Evolutionary conservation across 768 basidiomycete genomes (phyloP).

Genomic region (Udeniomyces megalosporus): DNA sequence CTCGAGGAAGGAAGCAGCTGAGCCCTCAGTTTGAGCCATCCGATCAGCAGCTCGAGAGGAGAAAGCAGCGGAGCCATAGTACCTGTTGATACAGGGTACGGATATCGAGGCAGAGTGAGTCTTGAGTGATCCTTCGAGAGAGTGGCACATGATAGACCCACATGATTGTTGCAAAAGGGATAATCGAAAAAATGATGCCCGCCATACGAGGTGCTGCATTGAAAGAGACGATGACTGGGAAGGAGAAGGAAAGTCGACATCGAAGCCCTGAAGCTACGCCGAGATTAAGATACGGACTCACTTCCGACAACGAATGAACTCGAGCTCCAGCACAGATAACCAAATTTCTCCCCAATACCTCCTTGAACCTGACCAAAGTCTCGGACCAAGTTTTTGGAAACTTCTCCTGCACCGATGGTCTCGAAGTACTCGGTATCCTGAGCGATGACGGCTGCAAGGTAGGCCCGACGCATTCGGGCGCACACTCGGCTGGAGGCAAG

Average conservation of each 20-base stretch:
- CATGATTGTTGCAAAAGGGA: conserved; percentile 9
- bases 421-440: conserved; percentile 17
- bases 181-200: conserved; percentile 16
- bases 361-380: conserved; percentile 14
- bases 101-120: no score
- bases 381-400: conserved; percentile 2
- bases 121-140: no score
- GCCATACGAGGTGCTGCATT: conserved; percentile 10
- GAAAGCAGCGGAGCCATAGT: no score
- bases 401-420: conserved; percentile 17
- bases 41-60: background rate
- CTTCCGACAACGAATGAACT: background rate
- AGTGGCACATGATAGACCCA: no score
- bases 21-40: conserved; percentile 3
- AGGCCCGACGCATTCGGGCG: conserved; percentile 11
- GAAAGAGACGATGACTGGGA: conserved; percentile 13
- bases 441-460: conserved; percentile 14
- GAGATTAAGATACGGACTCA: background rate
- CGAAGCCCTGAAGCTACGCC: background rate
- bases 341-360: conserved; percentile 16
- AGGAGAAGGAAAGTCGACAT: background rate
- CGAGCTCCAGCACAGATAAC: conserved; percentile 8
- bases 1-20: conserved; percentile 17
- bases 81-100: no score
- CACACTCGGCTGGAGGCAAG: conserved; percentile 1